Percentiles rank a stretch among this genome's conserved stretches.
Conservation (phyloP, 805 yeast genomes). For the Sugiyamaella boreocaroliniensis region DNA sequence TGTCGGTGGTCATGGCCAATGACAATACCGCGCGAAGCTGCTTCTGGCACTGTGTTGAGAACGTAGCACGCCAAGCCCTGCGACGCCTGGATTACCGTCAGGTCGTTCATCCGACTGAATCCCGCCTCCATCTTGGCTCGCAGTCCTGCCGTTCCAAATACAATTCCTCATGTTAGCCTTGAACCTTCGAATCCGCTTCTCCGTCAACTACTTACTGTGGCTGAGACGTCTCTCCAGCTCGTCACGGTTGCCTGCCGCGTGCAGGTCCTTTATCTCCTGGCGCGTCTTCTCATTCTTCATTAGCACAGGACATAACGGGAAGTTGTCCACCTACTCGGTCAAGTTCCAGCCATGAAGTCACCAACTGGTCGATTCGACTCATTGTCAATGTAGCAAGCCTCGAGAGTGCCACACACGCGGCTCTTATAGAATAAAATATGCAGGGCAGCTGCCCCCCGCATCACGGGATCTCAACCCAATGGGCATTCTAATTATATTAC, state of each 20-base stretch:
- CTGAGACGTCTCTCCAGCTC: constrained; percentile 49
- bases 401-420: not conserved
- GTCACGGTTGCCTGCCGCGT: constrained; percentile 32
- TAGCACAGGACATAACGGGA: too few species aligned
- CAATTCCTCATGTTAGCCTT: constrained; percentile 38
- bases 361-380: constrained; percentile 11
- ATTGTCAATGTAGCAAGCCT: not conserved
- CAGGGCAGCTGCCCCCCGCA: not conserved
- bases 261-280: constrained; percentile 46
- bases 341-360: constrained; percentile 17
- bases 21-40: constrained; percentile 45
- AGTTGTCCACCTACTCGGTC: constrained; percentile 16
- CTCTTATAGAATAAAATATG: not conserved
- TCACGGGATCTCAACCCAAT: not conserved
- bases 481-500: too few species aligned
- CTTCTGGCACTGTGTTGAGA: constrained; percentile 25
- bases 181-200: not conserved
- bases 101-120: constrained; percentile 77
- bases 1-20: constrained; percentile 90
- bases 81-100: constrained; percentile 84
- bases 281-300: constrained; percentile 36
- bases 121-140: constrained; percentile 89
- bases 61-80: constrained; percentile 35
- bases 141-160: constrained; percentile 92
- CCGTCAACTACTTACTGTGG: constrained; percentile 16